Evolutionary conservation across 192 early-diverging fungal genomes (phyloP), one percentile per base, ranked within the genome.

Genomic region (Dispira parvispora): DNA sequence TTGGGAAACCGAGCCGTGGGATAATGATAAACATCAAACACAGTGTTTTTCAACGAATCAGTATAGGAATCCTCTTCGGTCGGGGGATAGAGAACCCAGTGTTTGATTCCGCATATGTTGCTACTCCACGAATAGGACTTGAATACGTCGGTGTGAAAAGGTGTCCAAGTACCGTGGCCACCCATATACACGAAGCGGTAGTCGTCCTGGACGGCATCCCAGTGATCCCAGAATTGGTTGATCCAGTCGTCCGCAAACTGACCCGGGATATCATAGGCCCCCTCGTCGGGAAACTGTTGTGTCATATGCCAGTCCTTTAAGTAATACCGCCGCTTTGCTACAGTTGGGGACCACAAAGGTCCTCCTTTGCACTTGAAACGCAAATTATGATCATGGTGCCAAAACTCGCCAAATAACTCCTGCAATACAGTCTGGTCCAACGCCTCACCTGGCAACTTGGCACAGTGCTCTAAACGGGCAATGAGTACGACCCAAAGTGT

Each of bases 121-220:
- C 78, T 71, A 45, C 84, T 85, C 86, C 86, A 88, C 18, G 84
- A 85, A 63, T 85, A 85, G 26, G 84, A 86, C 71, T 82, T 71
- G 54, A 75, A 88, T n/a, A 88, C 86, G 67, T 88, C 86, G 21
- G 80, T 78, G 67, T 88, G 86, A 55, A 88, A 81, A 11, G 86
- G 84, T 28, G 86, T 85, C 73, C 84, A 86, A 0, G 84, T 84
- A 23, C 76, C 76, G 49, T 82, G 65, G 14, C 83, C 82, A 27
- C 86, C 84, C 77, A 85, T 79, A 58, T 88, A 88, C 14, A 79
- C 77, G 66, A 88, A 88, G 32, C 79, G 75, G 67, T 82, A 88
- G 54, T 88, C 84, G 65, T 88, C 86, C 23, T 70, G 54, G 25
- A 67, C 64, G 38, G 75, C 69, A 0, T 46, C 26, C 1, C 67